A percentile compares a stretch with the other conserved stretches of the same genome.
Conservation (phyloP, 2,329 filamentous ascomycete species). For the Phaeosphaeriaceae sp. region DNA sequence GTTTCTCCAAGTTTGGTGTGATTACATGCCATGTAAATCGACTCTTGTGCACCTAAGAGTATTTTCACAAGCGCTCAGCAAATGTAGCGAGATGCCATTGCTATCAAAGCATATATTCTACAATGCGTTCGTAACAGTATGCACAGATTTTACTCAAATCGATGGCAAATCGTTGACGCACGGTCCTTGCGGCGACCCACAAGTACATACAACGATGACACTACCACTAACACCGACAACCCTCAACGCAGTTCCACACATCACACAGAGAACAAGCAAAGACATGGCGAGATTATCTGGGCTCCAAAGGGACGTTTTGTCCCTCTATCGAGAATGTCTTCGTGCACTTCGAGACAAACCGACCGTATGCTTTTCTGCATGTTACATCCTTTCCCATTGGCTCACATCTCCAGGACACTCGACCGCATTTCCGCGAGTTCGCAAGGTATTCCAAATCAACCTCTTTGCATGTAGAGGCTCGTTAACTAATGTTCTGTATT, state of each 20-base stretch:
- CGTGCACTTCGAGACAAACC: conserved; percentile 84
- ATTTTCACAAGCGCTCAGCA: too few species aligned
- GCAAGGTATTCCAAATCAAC: conserved; percentile 59
- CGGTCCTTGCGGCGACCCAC: neutral
- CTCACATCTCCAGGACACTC: conserved; percentile 56
- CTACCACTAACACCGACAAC: neutral
- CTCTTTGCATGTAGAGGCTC: neutral
- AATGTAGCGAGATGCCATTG: too few species aligned
- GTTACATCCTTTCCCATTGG: neutral
- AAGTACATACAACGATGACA: neutral
- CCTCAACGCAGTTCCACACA: neutral
- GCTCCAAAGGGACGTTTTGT: conserved; percentile 86
- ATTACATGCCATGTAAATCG: too few species aligned
- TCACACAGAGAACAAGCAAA: neutral
- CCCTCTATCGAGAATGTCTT: conserved; percentile 85
- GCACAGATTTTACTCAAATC: neutral
- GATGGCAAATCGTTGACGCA: neutral
- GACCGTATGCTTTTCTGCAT: conserved; percentile 57
- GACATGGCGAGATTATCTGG: conserved; percentile 71
- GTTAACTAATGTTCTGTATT: conserved; percentile 10
- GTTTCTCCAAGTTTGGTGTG: too few species aligned
- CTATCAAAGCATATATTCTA: neutral
- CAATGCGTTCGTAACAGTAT: neutral
- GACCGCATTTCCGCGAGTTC: conserved; percentile 69
- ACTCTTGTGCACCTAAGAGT: too few species aligned